These are phyloP conservation scores for Fusarium sp. DNA, from an alignment of 2,329 filamentous ascomycete genomes.

Conservation along the genomic window DNA sequence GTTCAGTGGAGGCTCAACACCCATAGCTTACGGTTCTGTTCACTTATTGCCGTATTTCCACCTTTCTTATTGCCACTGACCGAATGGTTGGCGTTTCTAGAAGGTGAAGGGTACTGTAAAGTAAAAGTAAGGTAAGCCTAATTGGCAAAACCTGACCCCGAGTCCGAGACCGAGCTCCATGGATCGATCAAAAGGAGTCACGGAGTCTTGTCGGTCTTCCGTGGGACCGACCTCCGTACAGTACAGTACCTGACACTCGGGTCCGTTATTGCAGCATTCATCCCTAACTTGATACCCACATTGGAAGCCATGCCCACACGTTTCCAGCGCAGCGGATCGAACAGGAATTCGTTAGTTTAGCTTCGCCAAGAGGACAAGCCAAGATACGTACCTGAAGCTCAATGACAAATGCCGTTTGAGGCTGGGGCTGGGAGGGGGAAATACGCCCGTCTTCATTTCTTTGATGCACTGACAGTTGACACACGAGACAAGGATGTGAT, in stretches of 20 bases:
- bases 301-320: background rate
- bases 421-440: background rate
- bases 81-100: conserved; percentile 29
- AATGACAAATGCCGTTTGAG: conserved; percentile 27
- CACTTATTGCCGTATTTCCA: conserved; percentile 31
- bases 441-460: conserved; percentile 15
- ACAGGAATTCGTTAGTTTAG: conserved; percentile 20
- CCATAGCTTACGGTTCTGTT: conserved; percentile 13
- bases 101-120: conserved; percentile 2
- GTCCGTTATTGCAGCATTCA: background rate
- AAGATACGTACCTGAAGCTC: background rate
- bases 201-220: conserved; percentile 12
- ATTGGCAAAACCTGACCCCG: background rate
- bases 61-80: conserved; percentile 28
- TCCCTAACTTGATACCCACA: background rate
- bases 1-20: conserved; percentile 20
- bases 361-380: background rate
- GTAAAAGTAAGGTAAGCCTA: conserved; percentile 8
- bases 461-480: conserved; percentile 1
- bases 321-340: conserved; percentile 20
- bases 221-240: conserved; percentile 16
- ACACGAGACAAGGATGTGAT: conserved; percentile 22
- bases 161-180: background rate
- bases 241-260: conserved; percentile 1
- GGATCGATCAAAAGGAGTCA: background rate